A percentile compares a stretch with the other conserved stretches of the same genome.
phyloP scores from a whole-genome alignment of 306 rosid genomes.

The Nissolia schottii region DNA sequence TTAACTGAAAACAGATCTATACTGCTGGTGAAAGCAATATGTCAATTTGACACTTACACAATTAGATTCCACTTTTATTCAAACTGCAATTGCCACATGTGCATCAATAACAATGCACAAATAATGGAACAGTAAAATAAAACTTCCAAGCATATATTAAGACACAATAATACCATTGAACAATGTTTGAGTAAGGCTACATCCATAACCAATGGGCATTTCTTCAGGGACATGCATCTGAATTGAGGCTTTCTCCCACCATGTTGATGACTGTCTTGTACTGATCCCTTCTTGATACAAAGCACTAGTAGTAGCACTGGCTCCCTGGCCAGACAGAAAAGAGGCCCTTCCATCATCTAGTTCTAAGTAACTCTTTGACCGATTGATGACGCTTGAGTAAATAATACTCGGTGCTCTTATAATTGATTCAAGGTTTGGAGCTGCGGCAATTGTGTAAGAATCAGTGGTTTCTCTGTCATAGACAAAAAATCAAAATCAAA shows the following conservation, averaged over 20 bases:
- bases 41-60: too few species aligned
- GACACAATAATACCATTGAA: conserved; percentile 52
- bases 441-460: conserved; percentile 70
- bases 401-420: conserved; percentile 45
- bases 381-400: conserved; percentile 41
- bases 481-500: not conserved
- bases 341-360: conserved; percentile 44
- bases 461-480: conserved; percentile 68
- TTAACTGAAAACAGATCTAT: too few species aligned
- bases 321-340: conserved; percentile 40
- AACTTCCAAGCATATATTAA: not conserved
- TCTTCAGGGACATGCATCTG: conserved; percentile 56
- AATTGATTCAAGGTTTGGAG: conserved; percentile 53
- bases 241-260: conserved; percentile 47
- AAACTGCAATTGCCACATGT: too few species aligned
- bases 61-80: too few species aligned
- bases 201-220: conserved; percentile 54
- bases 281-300: conserved; percentile 21
- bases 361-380: conserved; percentile 44
- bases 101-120: too few species aligned
- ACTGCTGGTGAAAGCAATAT: too few species aligned
- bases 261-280: conserved; percentile 47
- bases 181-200: conserved; percentile 77
- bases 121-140: too few species aligned
- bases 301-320: too few species aligned